Percentiles rank a stretch among this genome's conserved stretches.
phyloP scores from a whole-genome alignment of 2,329 filamentous ascomycete genomes.

The Paramyrothecium roridum region DNA sequence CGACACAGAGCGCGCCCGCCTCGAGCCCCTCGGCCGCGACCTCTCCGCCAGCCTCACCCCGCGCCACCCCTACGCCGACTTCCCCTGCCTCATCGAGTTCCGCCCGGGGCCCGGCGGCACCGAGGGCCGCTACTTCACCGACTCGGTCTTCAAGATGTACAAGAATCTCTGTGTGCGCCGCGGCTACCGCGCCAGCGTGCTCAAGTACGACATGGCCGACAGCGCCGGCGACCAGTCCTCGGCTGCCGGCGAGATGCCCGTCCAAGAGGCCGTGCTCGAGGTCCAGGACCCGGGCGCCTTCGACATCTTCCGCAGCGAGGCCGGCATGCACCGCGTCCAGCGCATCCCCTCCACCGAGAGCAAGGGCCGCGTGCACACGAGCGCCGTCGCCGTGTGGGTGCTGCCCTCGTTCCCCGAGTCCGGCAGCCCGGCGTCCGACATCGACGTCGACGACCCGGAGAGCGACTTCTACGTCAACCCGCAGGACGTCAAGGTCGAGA shows the following conservation, averaged over 20 bases:
- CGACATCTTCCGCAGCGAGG: slow-evolving; percentile 77
- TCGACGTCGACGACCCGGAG: slow-evolving; percentile 75
- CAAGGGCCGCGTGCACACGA: slow-evolving; percentile 90
- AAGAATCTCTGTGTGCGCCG: slow-evolving; percentile 68
- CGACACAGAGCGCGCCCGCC: slow-evolving; percentile 55
- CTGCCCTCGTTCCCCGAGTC: slow-evolving; percentile 74
- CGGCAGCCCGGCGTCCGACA: slow-evolving; percentile 41
- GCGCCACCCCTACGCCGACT: slow-evolving; percentile 81
- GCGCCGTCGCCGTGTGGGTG: slow-evolving; percentile 87
- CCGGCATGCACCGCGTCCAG: slow-evolving; percentile 93
- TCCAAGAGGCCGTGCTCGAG: slow-evolving; percentile 87
- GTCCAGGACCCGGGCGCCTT: slow-evolving; percentile 76
- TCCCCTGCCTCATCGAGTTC: slow-evolving; percentile 90
- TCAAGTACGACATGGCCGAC: slow-evolving; percentile 80
- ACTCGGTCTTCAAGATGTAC: slow-evolving; percentile 89
- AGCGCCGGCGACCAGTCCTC: slow-evolving; percentile 52
- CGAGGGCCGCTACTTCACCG: slow-evolving; percentile 88
- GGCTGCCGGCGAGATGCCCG: slow-evolving; percentile 60
- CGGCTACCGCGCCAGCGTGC: slow-evolving; percentile 61
- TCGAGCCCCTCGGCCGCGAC: slow-evolving; percentile 61
- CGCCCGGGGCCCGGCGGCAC: slow-evolving; percentile 88
- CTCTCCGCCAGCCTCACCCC: slow-evolving; percentile 80
- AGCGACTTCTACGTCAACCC: slow-evolving; percentile 91
- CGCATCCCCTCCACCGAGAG: slow-evolving; percentile 87
- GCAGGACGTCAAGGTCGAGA: slow-evolving; percentile 77